A percentile compares a stretch with the other conserved stretches of the same genome.
Conservation (phyloP, 148 eudicot species). For the Rhododendron simsii region DNA sequence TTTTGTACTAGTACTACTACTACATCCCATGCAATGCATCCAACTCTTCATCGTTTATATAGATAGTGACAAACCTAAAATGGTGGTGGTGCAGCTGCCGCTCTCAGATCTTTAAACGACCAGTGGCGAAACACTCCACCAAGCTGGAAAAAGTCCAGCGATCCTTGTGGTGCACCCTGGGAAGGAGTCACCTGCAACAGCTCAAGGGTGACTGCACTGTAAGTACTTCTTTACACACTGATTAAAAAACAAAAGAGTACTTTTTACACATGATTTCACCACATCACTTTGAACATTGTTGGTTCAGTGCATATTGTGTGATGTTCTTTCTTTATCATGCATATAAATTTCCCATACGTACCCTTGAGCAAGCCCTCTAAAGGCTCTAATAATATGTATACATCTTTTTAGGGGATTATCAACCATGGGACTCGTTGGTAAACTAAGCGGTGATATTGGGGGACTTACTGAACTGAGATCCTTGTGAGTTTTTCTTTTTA, state of each 20-base stretch:
- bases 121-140: constrained; percentile 79
- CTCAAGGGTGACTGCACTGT: constrained; percentile 72
- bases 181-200: constrained; percentile 70
- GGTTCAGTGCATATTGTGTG: not conserved
- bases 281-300: not conserved
- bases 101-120: constrained; percentile 55
- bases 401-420: constrained; percentile 59
- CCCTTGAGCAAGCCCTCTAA: not conserved
- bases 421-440: constrained; percentile 72
- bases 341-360: not conserved
- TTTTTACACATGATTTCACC: not conserved
- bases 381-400: not conserved
- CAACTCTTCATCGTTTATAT: not conserved
- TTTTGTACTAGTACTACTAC: not conserved
- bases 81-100: constrained; percentile 44
- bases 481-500: constrained; percentile 47
- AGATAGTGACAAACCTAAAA: not conserved
- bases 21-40: not conserved
- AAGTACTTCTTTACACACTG: constrained; percentile 13
- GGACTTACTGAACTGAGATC: constrained; percentile 62
- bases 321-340: not conserved
- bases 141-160: constrained; percentile 67
- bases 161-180: constrained; percentile 77
- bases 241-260: not conserved
- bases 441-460: constrained; percentile 76